These are phyloP conservation scores for Phlebiopsis gigantea DNA, from an alignment of 768 basidiomycete species.

Conservation along the genomic window DNA sequence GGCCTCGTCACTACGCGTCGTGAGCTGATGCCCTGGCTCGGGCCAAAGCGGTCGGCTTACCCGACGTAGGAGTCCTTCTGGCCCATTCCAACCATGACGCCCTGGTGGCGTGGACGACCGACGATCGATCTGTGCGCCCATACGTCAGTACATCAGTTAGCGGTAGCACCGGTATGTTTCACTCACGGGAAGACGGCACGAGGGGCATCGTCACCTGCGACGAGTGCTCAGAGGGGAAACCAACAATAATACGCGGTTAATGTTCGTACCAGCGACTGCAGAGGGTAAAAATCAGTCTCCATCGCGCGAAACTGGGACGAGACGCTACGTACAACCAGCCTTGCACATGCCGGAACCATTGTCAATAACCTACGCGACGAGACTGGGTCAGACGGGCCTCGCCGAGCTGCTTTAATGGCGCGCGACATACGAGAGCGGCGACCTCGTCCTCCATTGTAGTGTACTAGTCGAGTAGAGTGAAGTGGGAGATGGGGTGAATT, in stretches of 20 bases:
- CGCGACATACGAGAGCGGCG: slow-evolving; percentile 42
- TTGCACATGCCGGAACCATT: slow-evolving; percentile 99
- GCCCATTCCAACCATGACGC: slow-evolving; percentile 76
- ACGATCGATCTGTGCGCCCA: slow-evolving; percentile 47
- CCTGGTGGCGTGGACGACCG: slow-evolving; percentile 67
- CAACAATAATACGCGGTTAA: not conserved
- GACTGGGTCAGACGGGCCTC: not conserved
- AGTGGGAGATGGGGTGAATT: slow-evolving; percentile 16
- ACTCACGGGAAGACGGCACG: slow-evolving; percentile 96
- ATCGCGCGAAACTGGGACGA: slow-evolving; percentile 12
- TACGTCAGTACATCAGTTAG: not conserved
- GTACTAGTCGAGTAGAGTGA: slow-evolving; percentile 20
- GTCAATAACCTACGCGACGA: slow-evolving; percentile 63
- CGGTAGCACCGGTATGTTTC: not conserved
- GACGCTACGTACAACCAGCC: slow-evolving; percentile 79
- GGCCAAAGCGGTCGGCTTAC: slow-evolving; percentile 27
- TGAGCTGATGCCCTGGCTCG: not conserved
- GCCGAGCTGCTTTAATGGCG: not conserved
- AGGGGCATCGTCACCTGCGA: slow-evolving; percentile 88
- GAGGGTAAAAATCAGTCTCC: slow-evolving; percentile 78
- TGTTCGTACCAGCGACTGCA: slow-evolving; percentile 50
- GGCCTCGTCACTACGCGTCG: slow-evolving; percentile 50
- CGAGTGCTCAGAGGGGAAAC: not conserved
- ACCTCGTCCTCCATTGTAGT: slow-evolving; percentile 60
- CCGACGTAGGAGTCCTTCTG: slow-evolving; percentile 77